Evolutionary conservation across 768 basidiomycete genomes (phyloP), one percentile per base, ranked within the genome.

Genomic region (Leucocoprinus sp.): DNA sequence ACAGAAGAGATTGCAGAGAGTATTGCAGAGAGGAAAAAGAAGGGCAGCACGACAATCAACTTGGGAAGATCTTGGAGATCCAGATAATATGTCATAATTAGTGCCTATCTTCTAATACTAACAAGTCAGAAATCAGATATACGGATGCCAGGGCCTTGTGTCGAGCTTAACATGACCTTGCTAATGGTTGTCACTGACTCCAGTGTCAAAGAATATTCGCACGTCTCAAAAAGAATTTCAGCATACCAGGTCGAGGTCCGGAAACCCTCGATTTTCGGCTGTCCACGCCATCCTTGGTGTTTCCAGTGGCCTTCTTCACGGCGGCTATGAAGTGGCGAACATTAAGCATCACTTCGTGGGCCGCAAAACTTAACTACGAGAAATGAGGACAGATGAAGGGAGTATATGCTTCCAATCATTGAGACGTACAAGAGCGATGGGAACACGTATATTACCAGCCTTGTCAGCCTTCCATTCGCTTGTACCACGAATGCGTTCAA

Each of bases 381-480:
- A 12, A 18, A 36, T 29, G 15, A 26, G n/a, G 28, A 17, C n/a
- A 17, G 3, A 7, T 18, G 8, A 37, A 4, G 17, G 33, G 28
- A 7, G 28, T 29, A 29, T 29, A 29, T 29, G 28, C 26, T 31
- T 31, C 11, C 14, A 5, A n/a, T 14, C n/a, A 31, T 8, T 8
- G 8, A 11, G 9, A 63, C 74, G 51, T 47, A 91, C 91, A 58
- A 80, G 79, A 7, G 78, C 90, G 51, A 93, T 79, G 28, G 90
- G 81, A 41, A 85, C 76, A 34, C 87, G 78, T 38, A 98, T 89
- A 22, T 81, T 82, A 6, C 95, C 93, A 22, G 71, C 63, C 59
- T 84, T 84, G 65, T 96, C 92, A 7, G 89, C 90, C 64, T 82
- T 89, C 92, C 95, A 99, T 59, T 97, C 93, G 37, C 83, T 80